phyloP scores from a whole-genome alignment of 1,284 basidiomycete species.

The Sutorius eximius region DNA sequence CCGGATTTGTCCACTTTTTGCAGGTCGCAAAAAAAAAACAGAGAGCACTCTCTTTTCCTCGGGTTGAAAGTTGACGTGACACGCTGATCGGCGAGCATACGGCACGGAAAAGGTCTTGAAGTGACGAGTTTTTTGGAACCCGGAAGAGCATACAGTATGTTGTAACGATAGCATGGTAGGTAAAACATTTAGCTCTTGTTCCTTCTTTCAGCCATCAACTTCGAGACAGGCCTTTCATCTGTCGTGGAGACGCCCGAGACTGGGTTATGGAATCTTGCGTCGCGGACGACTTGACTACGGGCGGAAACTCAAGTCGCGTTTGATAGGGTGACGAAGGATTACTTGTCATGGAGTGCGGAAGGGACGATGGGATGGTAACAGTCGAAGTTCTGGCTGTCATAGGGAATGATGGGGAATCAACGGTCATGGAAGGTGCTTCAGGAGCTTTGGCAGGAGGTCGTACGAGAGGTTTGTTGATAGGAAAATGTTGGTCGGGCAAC shows the following conservation, averaged over 20 bases:
- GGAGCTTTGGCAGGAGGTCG: slow-evolving; percentile 2
- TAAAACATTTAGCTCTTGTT: neutral
- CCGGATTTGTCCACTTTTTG: slow-evolving; percentile 5
- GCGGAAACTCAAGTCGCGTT: slow-evolving; percentile 35
- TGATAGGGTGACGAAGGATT: slow-evolving; percentile 41
- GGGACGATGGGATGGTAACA: neutral
- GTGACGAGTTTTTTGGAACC: neutral
- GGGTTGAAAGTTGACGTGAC: too few species aligned
- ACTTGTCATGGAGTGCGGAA: slow-evolving; percentile 29
- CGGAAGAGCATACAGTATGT: neutral
- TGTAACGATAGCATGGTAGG: neutral
- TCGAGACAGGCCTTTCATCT: slow-evolving; percentile 41
- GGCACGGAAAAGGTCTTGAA: too few species aligned
- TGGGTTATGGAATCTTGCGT: slow-evolving; percentile 36
- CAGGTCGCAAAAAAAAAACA: too few species aligned
- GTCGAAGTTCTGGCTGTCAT: slow-evolving; percentile 3
- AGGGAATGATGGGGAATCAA: slow-evolving; percentile 30
- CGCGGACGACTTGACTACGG: slow-evolving; percentile 41
- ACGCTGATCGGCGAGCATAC: too few species aligned
- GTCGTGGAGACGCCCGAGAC: slow-evolving; percentile 4
- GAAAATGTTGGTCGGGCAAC: slow-evolving; percentile 12
- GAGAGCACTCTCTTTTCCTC: too few species aligned
- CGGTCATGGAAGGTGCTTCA: slow-evolving; percentile 9
- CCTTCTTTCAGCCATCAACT: slow-evolving; percentile 38
- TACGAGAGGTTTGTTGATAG: slow-evolving; percentile 13